A percentile compares a stretch with the other conserved stretches of the same genome.
phyloP scores from a whole-genome alignment of 2,329 filamentous ascomycete genomes.

The Aspergillus pseudonomiae region DNA sequence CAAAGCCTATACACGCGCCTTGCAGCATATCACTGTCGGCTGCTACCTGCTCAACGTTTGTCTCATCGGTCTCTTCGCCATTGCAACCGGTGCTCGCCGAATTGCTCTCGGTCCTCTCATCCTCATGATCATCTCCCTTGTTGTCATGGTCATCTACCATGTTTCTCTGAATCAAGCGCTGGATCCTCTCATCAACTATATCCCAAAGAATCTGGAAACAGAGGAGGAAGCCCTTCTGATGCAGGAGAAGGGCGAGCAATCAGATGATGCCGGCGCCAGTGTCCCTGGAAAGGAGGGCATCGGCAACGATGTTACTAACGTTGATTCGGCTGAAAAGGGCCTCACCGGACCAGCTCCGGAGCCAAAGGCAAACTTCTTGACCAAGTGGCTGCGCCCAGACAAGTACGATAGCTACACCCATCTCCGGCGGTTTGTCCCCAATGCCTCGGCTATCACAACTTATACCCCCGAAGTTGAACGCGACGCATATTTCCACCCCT shows the following conservation, averaged over 20 bases:
- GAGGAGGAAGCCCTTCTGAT: slow-evolving; percentile 55
- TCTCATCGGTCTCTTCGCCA: slow-evolving; percentile 80
- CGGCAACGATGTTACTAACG: slow-evolving; percentile 32
- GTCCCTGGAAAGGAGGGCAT: slow-evolving; percentile 15
- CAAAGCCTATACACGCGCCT: slow-evolving; percentile 80
- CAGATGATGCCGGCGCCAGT: slow-evolving; percentile 20
- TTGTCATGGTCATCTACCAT: slow-evolving; percentile 78
- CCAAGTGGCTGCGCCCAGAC: slow-evolving; percentile 74
- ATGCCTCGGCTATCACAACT: slow-evolving; percentile 55
- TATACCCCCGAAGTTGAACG: slow-evolving; percentile 66
- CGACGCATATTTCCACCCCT: slow-evolving; percentile 75
- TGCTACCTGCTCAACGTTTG: slow-evolving; percentile 82
- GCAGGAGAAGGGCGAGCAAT: slow-evolving; percentile 33
- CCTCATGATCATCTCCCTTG: slow-evolving; percentile 73
- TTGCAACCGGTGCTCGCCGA: slow-evolving; percentile 65
- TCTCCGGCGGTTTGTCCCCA: slow-evolving; percentile 70
- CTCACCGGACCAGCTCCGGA: slow-evolving; percentile 29
- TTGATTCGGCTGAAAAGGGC: slow-evolving; percentile 42
- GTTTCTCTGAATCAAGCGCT: slow-evolving; percentile 71
- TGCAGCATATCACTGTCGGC: slow-evolving; percentile 83
- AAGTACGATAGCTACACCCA: slow-evolving; percentile 72
- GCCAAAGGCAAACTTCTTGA: slow-evolving; percentile 40
- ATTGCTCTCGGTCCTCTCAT: slow-evolving; percentile 69
- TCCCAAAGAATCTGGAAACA: slow-evolving; percentile 73
- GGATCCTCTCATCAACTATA: slow-evolving; percentile 73